These are phyloP conservation scores for Penicillium chermesinum DNA, from an alignment of 495 filamentous ascomycete genomes.

Conservation along the genomic window DNA sequence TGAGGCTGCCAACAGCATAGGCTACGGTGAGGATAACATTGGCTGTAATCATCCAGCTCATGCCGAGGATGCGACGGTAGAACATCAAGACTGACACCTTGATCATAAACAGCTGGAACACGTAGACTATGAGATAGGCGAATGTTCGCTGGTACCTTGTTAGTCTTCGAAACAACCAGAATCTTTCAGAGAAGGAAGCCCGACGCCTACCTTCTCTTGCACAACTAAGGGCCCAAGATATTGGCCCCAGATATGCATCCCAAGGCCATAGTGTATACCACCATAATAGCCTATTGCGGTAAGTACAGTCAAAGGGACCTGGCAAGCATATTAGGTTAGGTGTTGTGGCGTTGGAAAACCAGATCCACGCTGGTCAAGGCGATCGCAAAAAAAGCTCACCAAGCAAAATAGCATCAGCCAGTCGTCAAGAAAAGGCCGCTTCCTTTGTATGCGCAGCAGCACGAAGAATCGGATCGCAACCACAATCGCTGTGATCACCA, in stretches of 20 bases:
- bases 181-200: too few species aligned
- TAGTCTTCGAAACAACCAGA: neutral
- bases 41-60: constrained; percentile 8
- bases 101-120: constrained; percentile 14
- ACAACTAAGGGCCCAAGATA: constrained; percentile 5
- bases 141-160: constrained; percentile 8
- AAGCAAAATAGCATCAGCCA: neutral
- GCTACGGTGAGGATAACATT: constrained; percentile 3
- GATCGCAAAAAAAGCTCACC: neutral
- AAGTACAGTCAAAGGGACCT: neutral
- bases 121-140: constrained; percentile 15
- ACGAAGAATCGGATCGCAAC: neutral
- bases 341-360: too few species aligned
- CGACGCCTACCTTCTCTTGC: constrained; percentile 7
- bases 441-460: neutral
- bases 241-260: constrained; percentile 16
- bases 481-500: neutral
- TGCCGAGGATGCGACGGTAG: constrained; percentile 22
- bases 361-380: too few species aligned
- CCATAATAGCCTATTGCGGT: neutral
- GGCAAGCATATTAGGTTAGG: neutral
- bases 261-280: constrained; percentile 12
- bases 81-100: constrained; percentile 19
- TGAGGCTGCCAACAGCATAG: constrained; percentile 15
- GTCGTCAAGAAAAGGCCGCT: neutral